Percentiles rank a stretch among this genome's conserved stretches.
Evolutionary conservation across 176 grass and related monocot genomes (phyloP).

Genomic region (Raddia distichophylla): DNA sequence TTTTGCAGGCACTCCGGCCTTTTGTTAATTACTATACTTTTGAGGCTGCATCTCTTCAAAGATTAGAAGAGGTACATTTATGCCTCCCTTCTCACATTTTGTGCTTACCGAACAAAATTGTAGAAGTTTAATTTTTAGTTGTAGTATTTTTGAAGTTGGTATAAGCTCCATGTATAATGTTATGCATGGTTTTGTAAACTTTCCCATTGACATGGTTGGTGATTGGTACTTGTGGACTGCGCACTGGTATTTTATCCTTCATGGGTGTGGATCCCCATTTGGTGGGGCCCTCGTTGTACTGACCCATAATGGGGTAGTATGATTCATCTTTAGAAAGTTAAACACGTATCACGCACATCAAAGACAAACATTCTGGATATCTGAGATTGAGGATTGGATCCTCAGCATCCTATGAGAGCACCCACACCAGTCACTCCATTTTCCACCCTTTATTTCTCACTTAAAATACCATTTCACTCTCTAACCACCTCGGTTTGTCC

Average conservation of each 20-base stretch:
- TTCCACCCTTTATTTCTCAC: too few relatives aligned
- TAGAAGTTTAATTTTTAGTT: background rate
- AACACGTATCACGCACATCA: background rate
- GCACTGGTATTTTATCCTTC: background rate
- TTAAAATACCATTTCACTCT: too few relatives aligned
- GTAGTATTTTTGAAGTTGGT: background rate
- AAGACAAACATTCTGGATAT: background rate
- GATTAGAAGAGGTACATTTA: conserved; percentile 68
- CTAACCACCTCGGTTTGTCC: too few relatives aligned
- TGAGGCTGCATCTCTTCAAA: conserved; percentile 57
- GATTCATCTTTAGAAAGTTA: background rate
- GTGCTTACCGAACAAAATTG: background rate
- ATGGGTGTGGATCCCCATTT: background rate
- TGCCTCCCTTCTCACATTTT: background rate
- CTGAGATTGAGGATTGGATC: background rate
- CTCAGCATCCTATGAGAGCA: background rate
- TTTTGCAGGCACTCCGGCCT: conserved; percentile 68
- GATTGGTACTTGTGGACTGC: background rate
- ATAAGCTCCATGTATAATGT: background rate
- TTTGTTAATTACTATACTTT: conserved; percentile 93
- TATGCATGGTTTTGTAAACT: background rate
- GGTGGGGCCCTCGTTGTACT: background rate
- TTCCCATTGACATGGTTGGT: background rate
- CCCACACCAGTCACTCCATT: too few relatives aligned
- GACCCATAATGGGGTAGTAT: background rate